A percentile compares a stretch with the other conserved stretches of the same genome.
Conservation (phyloP, 208 protist genomes). For the Wallacemonas collosoma region DNA sequence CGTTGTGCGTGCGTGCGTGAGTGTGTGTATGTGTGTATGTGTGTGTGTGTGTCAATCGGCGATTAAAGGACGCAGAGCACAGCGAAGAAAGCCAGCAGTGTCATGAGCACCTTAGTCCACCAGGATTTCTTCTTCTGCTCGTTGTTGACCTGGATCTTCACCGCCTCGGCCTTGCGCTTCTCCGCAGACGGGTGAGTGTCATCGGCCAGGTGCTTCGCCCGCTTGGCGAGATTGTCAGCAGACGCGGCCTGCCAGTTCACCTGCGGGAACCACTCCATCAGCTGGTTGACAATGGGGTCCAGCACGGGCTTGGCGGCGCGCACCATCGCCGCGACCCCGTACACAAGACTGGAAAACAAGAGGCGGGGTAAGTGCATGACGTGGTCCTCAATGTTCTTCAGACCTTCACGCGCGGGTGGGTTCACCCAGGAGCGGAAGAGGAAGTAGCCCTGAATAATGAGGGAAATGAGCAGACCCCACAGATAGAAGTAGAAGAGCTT, state of each 20-base stretch:
- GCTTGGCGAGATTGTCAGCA: slow-evolving; percentile 56
- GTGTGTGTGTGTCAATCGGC: no score
- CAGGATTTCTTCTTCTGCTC: slow-evolving; percentile 56
- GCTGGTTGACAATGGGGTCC: slow-evolving; percentile 51
- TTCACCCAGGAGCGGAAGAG: slow-evolving; percentile 87
- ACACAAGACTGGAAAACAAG: slow-evolving; percentile 61
- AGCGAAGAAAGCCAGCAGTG: slow-evolving; percentile 64
- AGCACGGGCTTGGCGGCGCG: slow-evolving; percentile 63
- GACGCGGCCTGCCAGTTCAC: slow-evolving; percentile 72
- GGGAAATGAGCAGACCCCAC: slow-evolving; percentile 73
- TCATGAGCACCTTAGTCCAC: slow-evolving; percentile 67
- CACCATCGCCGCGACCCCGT: slow-evolving; percentile 54
- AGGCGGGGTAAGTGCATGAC: slow-evolving; percentile 85
- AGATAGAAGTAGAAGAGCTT: slow-evolving; percentile 86
- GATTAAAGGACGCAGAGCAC: slow-evolving; percentile 65
- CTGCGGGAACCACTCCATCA: slow-evolving; percentile 61
- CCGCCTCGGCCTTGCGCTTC: slow-evolving; percentile 31
- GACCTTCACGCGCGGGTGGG: slow-evolving; percentile 72
- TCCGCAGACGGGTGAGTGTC: slow-evolving; percentile 47
- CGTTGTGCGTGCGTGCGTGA: background rate
- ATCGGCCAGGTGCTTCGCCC: slow-evolving; percentile 62
- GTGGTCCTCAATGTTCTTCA: slow-evolving; percentile 81
- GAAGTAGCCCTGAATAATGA: slow-evolving; percentile 81
- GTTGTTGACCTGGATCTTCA: slow-evolving; percentile 27
- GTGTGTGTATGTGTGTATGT: background rate